These are phyloP conservation scores for Pseudonitzschia multiseries DNA, from an alignment of 108 stramenopile genomes.

Conservation along the genomic window DNA sequence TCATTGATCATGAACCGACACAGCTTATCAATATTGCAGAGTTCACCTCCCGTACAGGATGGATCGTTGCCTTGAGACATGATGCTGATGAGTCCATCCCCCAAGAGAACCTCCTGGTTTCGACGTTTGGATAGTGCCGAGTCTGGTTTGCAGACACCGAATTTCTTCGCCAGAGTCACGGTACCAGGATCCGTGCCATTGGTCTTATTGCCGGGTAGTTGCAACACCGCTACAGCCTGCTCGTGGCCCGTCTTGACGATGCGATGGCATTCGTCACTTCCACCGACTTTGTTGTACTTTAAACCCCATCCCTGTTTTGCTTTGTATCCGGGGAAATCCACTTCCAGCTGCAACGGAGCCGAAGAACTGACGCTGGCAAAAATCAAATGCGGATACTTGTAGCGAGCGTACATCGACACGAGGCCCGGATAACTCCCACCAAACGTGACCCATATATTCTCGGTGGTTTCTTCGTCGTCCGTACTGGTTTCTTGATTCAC, in stretches of 20 bases:
- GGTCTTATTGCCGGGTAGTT: not conserved
- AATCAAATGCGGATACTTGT: constrained; percentile 84
- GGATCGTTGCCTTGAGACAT: constrained; percentile 91
- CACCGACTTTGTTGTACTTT: constrained; percentile 60
- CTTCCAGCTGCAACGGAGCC: constrained; percentile 74
- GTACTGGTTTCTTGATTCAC: constrained; percentile 19
- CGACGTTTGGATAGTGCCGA: constrained; percentile 36
- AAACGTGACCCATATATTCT: constrained; percentile 72
- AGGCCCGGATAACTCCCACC: constrained; percentile 91
- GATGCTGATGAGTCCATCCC: constrained; percentile 79
- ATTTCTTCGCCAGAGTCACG: constrained; percentile 45
- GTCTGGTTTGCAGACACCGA: constrained; percentile 76
- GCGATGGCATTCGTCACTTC: constrained; percentile 64
- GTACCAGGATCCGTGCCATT: constrained; percentile 13
- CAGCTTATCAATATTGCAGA: constrained; percentile 81
- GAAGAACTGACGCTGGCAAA: constrained; percentile 78
- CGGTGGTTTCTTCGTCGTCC: not conserved
- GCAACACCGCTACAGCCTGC: constrained; percentile 40
- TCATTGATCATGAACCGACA: constrained; percentile 41
- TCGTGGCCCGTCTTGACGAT: constrained; percentile 68
- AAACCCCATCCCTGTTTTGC: constrained; percentile 70
- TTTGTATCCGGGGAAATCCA: constrained; percentile 85
- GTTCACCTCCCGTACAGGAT: constrained; percentile 42
- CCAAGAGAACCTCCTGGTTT: constrained; percentile 67
- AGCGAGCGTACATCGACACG: constrained; percentile 76